Evolutionary conservation across 2,329 filamentous ascomycete species (phyloP), one percentile per base, ranked within the genome.

Genomic region (Lasiodiplodia sp.): DNA sequence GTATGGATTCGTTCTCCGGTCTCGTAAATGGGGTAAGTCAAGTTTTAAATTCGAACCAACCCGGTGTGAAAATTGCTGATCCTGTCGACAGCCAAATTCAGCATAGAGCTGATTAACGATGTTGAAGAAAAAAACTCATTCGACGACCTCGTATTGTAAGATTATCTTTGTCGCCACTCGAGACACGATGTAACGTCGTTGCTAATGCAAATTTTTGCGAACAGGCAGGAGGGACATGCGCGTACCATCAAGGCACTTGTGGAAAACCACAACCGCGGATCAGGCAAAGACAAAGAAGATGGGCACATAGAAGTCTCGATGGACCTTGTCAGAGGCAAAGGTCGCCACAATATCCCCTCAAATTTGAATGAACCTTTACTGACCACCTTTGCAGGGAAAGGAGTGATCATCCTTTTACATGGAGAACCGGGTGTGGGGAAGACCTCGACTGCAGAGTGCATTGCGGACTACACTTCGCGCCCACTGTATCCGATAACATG

Each of bases 401-500:
- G 34, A 5, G 66, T 55, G 25, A 56, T 53, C 14, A 67, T 66
- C 23, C 51, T 66, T 5, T 6, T 66, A 16, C 63, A 66, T 21
- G 63, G 63, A 21, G 63, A 40, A 7, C 63, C 63, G 8, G 63
- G 63, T 0, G 63, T 56, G 5, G 63, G 63, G 6, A 66, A 66
- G 18, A 66, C 63, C 2, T 66, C 37, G 14, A 66, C 63, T 1
- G 63, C 63, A 12, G 63, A 66, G 51, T 53, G 47, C n/a, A 56
- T 66, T n/a, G 63, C 63, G 10, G 63, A 51, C 47, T 56, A 56
- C 31, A 66, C 63, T 7, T 44, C 37, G 2, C 49, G 52, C 12
- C 63, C 63, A 4, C 18, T 66, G 49, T 66, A 56, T 16, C 63
- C 63, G 2, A 66, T 66, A n/a, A 66, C 63, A n/a, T 66, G 63